Evolutionary conservation across 768 basidiomycete species (phyloP).

Genomic region (Xerocomellus amylosporus): DNA sequence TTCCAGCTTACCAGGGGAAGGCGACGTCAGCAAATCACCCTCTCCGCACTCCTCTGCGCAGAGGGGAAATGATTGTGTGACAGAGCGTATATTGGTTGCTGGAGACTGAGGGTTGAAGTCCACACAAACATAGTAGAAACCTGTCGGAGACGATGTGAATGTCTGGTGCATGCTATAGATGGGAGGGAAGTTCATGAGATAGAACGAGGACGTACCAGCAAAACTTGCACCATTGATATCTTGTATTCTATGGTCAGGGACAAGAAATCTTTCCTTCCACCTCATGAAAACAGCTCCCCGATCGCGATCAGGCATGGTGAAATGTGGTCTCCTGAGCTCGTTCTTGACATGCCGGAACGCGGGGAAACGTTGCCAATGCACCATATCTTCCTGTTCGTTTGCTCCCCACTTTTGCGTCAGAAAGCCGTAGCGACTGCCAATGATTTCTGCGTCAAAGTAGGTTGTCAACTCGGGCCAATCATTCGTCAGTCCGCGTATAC

Average conservation of each 20-base stretch:
- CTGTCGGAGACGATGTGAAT: slow-evolving; percentile 36
- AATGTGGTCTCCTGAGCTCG: slow-evolving; percentile 72
- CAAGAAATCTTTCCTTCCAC: slow-evolving; percentile 95
- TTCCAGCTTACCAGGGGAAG: slow-evolving; percentile 37
- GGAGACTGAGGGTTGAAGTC: slow-evolving; percentile 74
- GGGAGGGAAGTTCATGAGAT: not conserved
- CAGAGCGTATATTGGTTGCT: slow-evolving; percentile 31
- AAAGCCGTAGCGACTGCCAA: slow-evolving; percentile 88
- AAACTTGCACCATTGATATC: slow-evolving; percentile 95
- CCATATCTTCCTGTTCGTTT: slow-evolving; percentile 84
- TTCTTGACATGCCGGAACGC: slow-evolving; percentile 79
- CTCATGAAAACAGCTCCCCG: slow-evolving; percentile 89
- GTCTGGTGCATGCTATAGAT: slow-evolving; percentile 16
- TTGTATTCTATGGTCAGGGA: slow-evolving; percentile 91
- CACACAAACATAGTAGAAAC: slow-evolving; percentile 94
- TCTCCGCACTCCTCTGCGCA: slow-evolving; percentile 29
- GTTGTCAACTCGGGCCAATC: slow-evolving; percentile 96
- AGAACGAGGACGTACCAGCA: slow-evolving; percentile 59
- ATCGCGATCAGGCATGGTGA: slow-evolving; percentile 76
- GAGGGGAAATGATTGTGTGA: slow-evolving; percentile 37
- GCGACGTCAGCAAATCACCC: slow-evolving; percentile 28
- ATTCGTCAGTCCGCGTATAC: slow-evolving; percentile 88
- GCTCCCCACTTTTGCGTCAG: slow-evolving; percentile 90
- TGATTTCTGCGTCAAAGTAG: slow-evolving; percentile 95
- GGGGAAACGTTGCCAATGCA: slow-evolving; percentile 93